Conservation (phyloP, 768 basidiomycete species). For the Lactarius trivialis region DNA sequence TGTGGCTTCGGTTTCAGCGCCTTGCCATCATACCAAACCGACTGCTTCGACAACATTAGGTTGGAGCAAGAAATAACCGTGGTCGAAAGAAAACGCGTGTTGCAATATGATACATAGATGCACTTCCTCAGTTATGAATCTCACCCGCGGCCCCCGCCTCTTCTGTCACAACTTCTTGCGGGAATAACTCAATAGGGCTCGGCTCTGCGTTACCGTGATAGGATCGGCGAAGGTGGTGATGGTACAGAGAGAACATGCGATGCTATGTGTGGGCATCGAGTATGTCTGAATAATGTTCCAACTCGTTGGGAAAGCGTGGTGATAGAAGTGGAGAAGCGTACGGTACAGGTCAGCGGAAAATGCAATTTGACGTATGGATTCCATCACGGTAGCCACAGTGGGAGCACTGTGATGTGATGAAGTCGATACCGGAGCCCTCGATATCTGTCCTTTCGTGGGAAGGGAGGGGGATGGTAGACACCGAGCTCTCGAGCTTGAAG, state of each 20-base stretch:
- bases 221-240: not conserved
- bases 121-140: not conserved
- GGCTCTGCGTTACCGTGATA: constrained; percentile 5
- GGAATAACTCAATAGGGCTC: not conserved
- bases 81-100: constrained; percentile 2
- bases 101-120: constrained; percentile 5
- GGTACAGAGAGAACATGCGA: constrained; percentile 23
- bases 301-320: not conserved
- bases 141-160: not conserved
- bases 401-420: constrained; percentile 60
- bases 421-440: constrained; percentile 33
- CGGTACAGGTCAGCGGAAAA: constrained; percentile 37
- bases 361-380: constrained; percentile 47
- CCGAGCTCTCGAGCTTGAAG: constrained; percentile 6
- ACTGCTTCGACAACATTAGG: not conserved
- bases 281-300: not conserved
- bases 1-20: not conserved
- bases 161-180: not conserved
- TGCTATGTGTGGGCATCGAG: not conserved
- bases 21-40: not conserved
- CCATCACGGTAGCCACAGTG: constrained; percentile 59
- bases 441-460: constrained; percentile 25
- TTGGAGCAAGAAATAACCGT: not conserved
- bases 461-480: not conserved
- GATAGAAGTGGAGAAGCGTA: not conserved